Conservation (phyloP, 257 asterid species). For the Nyctanthes arbortristis region DNA sequence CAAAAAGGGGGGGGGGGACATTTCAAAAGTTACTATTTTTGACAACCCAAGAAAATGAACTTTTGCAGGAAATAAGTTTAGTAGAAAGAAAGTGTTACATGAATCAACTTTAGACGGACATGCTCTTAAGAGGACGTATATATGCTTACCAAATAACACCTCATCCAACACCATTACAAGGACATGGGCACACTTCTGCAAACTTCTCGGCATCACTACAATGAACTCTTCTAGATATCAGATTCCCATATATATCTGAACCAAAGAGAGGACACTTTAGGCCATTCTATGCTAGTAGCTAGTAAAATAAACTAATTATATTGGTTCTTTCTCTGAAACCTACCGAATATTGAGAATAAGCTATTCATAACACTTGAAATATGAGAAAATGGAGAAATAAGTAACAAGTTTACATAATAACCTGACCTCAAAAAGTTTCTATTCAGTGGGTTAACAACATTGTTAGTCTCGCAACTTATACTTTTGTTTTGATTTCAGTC, state of each 20-base stretch:
- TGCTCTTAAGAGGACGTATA: background rate
- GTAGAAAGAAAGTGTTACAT: background rate
- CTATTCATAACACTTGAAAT: constrained; percentile 97
- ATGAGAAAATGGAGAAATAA: constrained; percentile 1
- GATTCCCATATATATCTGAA: constrained; percentile 96
- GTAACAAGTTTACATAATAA: constrained; percentile 20
- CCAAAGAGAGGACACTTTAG: constrained; percentile 2
- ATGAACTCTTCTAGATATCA: constrained; percentile 90
- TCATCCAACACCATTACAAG: constrained; percentile 88
- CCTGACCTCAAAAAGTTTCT: no score
- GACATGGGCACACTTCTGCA: constrained; percentile 97
- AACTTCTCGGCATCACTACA: constrained; percentile 98
- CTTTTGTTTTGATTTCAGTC: background rate
- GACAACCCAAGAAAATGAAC: background rate
- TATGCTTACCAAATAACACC: constrained; percentile 81
- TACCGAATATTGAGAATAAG: constrained; percentile 94
- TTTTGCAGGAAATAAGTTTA: background rate
- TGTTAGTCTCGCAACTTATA: background rate
- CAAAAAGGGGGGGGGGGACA: no score
- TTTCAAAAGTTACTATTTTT: no score
- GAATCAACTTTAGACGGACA: background rate
- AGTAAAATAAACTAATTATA: background rate
- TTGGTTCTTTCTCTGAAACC: background rate
- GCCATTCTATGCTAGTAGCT: background rate
- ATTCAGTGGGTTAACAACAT: background rate